Evolutionary conservation across 225 moss, liverwort and hornwort species (phyloP), one percentile per base, ranked within the genome.

Genomic region (Takakia lepidozioides): DNA sequence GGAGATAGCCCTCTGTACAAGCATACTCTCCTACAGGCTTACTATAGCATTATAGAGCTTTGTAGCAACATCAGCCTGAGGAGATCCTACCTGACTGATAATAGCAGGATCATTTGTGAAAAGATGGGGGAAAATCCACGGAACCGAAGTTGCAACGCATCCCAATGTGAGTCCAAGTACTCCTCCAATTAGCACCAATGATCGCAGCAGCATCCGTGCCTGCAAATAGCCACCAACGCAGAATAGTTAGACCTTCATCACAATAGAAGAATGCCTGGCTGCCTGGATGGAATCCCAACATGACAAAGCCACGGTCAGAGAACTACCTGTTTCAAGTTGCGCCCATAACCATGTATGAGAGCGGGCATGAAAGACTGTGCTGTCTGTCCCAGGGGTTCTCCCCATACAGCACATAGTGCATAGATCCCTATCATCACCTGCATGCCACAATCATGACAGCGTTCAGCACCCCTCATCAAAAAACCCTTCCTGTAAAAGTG

Each of bases 301-400:
- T 6, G 32, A 6, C 0, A 32, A 6, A 32, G 32, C 32, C 7
- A 32, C 11, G 32, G 32, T 34, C 2, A 10, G 19, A 30, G 50
- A 35, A 6, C 58, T 62, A 87, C 87, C 76, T 93, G 80, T 41
- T 83, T 83, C 61, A 93, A 63, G 67, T 88, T 81, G 52, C 78
- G 81, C 21, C 77, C 74, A 0, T 67, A 39, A 45, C 88, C 93
- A 45, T 80, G 72, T 1, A 93, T 70, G 25, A 93, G 83, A 46
- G 75, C 80, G 49, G 93, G 93, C 88, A 93, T 93, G 38, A 93
- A 86, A n/a, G 88, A 93, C 55, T 93, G 88, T 2, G 93, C 93
- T 41, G 88, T 93, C 52, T 93, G 85, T 61, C 80, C 77, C 15
- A 88, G 68, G 17, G 85, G 88, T 46, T 93, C 88, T 45, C 85